Evolutionary conservation across 768 basidiomycete species (phyloP).

Genomic region (Boletus sensibilis): DNA sequence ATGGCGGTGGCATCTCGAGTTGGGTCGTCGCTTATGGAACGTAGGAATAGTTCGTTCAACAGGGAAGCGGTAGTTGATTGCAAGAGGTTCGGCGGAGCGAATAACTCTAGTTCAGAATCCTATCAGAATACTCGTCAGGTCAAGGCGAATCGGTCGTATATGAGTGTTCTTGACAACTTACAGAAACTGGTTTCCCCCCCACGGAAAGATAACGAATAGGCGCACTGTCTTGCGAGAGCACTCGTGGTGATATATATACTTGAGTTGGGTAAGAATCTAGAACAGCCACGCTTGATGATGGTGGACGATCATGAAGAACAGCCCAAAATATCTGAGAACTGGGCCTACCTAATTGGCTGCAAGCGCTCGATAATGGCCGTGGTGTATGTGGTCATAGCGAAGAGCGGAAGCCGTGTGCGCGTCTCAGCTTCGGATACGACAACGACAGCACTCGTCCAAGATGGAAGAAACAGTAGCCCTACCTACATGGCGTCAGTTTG

Average conservation of each 20-base stretch:
- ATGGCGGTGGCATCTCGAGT: constrained; percentile 12
- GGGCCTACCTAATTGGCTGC: constrained; percentile 45
- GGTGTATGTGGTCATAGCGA: constrained; percentile 51
- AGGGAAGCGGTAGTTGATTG: constrained; percentile 56
- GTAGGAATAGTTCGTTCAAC: constrained; percentile 30
- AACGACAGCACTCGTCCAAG: constrained; percentile 46
- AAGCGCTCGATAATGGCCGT: constrained; percentile 40
- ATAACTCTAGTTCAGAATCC: constrained; percentile 38
- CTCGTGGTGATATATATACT: constrained; percentile 42
- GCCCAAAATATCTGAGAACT: background rate
- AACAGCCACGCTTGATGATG: constrained; percentile 41
- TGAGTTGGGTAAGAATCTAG: constrained; percentile 54
- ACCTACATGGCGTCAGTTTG: constrained; percentile 36
- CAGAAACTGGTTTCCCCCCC: constrained; percentile 3
- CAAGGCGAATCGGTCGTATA: background rate
- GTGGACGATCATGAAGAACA: background rate
- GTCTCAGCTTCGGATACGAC: constrained; percentile 53
- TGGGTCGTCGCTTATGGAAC: background rate
- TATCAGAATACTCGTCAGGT: constrained; percentile 17
- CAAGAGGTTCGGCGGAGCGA: constrained; percentile 57
- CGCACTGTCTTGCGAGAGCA: constrained; percentile 40
- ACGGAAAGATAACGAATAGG: constrained; percentile 55
- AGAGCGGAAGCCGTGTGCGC: constrained; percentile 44
- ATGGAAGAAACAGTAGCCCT: constrained; percentile 49
- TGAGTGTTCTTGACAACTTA: background rate